These are phyloP conservation scores for Viridothelium virens DNA, from an alignment of 495 filamentous ascomycete species.

Conservation along the genomic window DNA sequence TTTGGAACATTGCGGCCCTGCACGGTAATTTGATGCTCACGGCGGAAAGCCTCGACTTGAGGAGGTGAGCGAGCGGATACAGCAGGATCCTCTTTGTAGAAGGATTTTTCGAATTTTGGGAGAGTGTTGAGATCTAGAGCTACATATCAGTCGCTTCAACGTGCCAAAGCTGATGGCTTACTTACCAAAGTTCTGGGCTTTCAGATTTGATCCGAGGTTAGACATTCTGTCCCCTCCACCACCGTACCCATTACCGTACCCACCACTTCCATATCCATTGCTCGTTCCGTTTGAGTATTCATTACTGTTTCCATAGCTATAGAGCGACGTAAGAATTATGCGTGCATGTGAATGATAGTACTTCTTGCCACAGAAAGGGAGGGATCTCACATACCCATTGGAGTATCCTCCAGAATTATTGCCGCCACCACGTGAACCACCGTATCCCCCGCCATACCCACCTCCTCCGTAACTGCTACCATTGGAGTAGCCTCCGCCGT, in stretches of 20 bases:
- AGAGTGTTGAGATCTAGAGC: constrained; percentile 61
- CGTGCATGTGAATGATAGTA: constrained; percentile 4
- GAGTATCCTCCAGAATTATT: constrained; percentile 40
- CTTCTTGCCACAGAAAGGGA: constrained; percentile 12
- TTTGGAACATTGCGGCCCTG: constrained; percentile 73
- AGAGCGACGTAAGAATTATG: constrained; percentile 23
- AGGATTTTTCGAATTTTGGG: constrained; percentile 97
- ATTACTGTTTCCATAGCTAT: constrained; percentile 40
- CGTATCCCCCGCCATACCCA: constrained; percentile 36
- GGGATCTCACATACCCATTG: constrained; percentile 38
- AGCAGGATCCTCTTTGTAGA: constrained; percentile 88
- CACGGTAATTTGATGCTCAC: constrained; percentile 69
- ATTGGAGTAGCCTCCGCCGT: constrained; percentile 35
- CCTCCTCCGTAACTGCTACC: constrained; percentile 43
- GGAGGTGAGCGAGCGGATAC: constrained; percentile 65
- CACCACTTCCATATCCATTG: constrained; percentile 23
- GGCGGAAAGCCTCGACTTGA: constrained; percentile 82
- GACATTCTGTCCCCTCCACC: constrained; percentile 77
- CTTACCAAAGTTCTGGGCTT: constrained; percentile 82
- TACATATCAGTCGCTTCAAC: constrained; percentile 14
- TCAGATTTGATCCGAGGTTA: constrained; percentile 74
- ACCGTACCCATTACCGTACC: constrained; percentile 39
- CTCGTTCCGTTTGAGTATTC: constrained; percentile 42
- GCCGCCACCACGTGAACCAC: constrained; percentile 44
- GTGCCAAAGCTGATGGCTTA: constrained; percentile 14